Base-by-base conservation (phyloP, 139 green algal genomes). In the Asterochloris sp. region DNA sequence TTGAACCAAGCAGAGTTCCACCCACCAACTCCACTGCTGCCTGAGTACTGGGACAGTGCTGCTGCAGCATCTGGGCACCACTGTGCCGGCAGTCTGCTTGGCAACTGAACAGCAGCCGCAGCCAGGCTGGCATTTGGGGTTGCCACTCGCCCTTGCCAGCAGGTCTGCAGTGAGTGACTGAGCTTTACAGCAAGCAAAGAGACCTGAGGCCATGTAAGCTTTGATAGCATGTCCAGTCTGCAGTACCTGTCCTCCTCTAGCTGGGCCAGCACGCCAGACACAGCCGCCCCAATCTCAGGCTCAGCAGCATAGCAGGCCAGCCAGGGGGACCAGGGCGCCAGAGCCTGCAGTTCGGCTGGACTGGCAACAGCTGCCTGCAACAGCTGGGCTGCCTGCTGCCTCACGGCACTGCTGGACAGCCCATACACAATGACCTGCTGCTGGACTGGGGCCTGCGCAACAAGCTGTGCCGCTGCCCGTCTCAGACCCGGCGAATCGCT, bases 231-330 rank as follows among this genome's bases (percentile, higher is more conserved):
- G 47, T 29, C 28, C 23, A 69, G 54, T 62, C 10, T 29, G 76
- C 26, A 27, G 26, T 12, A 74, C 61, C 19, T 68, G 11, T 74
- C 63, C 78, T 82, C 27, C 27, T 82, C 61, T n/a, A 82, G 62
- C 16, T 23, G 24, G 17, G 28, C 21, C 11, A 64, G 68, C 61
- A 74, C 26, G 63, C 63, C 78, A 21, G 78, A 27, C 27, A 74
- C 23, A 27, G 63, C 73, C 12, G n/a, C 63, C 12, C 78, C 78
- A 74, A 82, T 61, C 6, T 11, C 15, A 14, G 23, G 27, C 27
- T 82, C 63, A 54, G 61, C 17, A 61, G 73, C 27, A 38, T 82
- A 82, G 78, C 78, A 82, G 10, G 78, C 78, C 29, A 82, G 62
- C 78, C 78, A 82, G 16, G 69, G n/a, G 13, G 28, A 16, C 78